Conservation (phyloP, 352 stramenopile species). For the Poterioochromonas sp. region DNA sequence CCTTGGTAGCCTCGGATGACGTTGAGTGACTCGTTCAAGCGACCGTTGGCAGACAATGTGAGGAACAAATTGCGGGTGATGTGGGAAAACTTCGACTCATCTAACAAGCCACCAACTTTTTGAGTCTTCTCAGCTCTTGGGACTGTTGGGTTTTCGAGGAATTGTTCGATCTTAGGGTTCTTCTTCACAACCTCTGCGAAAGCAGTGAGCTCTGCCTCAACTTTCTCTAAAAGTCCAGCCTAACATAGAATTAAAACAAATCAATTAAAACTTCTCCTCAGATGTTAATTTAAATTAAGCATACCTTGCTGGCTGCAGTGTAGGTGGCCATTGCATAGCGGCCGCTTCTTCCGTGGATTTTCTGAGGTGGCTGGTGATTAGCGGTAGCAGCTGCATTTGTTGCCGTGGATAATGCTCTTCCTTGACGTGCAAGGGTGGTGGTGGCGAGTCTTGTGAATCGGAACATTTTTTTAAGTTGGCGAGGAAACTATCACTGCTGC, state of each 20-base stretch:
- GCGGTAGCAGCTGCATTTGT: no score
- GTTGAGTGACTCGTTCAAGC: constrained; percentile 70
- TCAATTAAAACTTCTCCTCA: background rate
- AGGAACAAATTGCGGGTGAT: constrained; percentile 89
- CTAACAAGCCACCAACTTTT: background rate
- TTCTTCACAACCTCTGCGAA: constrained; percentile 58
- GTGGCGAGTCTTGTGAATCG: background rate
- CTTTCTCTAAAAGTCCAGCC: constrained; percentile 49
- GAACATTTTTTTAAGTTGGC: background rate
- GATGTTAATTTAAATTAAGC: background rate
- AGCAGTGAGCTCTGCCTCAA: constrained; percentile 58
- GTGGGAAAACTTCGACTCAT: constrained; percentile 76
- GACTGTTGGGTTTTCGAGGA: constrained; percentile 93
- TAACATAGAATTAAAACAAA: background rate
- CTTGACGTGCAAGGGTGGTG: no score
- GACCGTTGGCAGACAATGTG: constrained; percentile 88
- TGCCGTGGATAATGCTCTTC: no score
- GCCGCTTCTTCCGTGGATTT: constrained; percentile 88
- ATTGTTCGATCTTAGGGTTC: constrained; percentile 75
- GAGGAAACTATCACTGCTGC: no score
- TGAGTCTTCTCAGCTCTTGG: constrained; percentile 74
- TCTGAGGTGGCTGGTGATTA: constrained; percentile 59
- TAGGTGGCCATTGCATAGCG: constrained; percentile 95
- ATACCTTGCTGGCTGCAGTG: constrained; percentile 75
- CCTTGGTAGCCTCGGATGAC: constrained; percentile 33